These are phyloP conservation scores for Alternaria panax DNA, from an alignment of 2,329 filamentous ascomycete species.

Conservation along the genomic window DNA sequence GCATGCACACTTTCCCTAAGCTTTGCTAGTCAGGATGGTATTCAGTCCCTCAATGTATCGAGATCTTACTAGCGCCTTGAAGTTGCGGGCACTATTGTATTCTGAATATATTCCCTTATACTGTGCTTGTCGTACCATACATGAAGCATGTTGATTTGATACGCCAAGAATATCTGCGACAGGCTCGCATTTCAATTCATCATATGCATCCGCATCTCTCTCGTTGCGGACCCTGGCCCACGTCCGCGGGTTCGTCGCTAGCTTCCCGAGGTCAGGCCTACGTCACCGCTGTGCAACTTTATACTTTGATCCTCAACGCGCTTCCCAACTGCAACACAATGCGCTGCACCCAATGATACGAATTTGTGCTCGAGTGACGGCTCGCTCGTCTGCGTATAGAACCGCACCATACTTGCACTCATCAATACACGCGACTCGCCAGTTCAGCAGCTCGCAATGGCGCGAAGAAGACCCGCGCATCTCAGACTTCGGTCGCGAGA, in stretches of 20 bases:
- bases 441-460: constrained; percentile 33
- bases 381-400: constrained; percentile 28
- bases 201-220: background rate
- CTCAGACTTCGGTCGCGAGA: constrained; percentile 59
- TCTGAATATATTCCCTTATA: background rate
- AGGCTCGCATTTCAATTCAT: background rate
- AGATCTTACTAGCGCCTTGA: background rate
- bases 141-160: background rate
- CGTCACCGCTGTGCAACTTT: constrained; percentile 31
- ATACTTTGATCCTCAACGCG: constrained; percentile 14
- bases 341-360: constrained; percentile 42
- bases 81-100: background rate
- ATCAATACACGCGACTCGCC: constrained; percentile 16
- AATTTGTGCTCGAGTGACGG: constrained; percentile 33
- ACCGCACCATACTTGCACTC: background rate
- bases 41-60: background rate
- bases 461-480: constrained; percentile 58
- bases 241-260: background rate
- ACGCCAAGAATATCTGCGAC: background rate
- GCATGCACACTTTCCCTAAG: background rate
- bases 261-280: constrained; percentile 20
- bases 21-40: background rate
- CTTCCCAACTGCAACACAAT: constrained; percentile 19
- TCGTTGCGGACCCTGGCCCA: constrained; percentile 8
- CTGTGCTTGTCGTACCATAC: background rate